A percentile compares a stretch with the other conserved stretches of the same genome.
These are phyloP conservation scores for Yarrowia bubula DNA, from an alignment of 805 yeast genomes.

Conservation along the genomic window DNA sequence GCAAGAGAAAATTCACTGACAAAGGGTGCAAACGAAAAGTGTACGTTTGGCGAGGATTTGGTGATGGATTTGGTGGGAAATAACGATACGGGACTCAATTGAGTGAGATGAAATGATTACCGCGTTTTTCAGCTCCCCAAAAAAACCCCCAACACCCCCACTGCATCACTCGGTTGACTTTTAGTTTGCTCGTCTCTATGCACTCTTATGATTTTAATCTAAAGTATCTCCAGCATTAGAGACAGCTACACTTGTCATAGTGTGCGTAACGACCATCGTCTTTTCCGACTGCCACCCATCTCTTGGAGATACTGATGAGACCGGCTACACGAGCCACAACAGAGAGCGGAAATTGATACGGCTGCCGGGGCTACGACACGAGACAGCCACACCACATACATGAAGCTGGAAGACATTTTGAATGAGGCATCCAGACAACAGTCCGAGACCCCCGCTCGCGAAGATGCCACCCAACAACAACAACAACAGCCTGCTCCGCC, in stretches of 20 bases:
- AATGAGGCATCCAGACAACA: slow-evolving; percentile 23
- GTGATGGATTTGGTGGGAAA: neutral
- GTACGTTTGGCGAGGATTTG: neutral
- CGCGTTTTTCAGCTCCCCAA: neutral
- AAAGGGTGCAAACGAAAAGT: slow-evolving; percentile 8
- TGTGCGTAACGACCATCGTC: neutral
- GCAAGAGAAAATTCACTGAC: neutral
- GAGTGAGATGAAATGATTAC: too few relatives aligned
- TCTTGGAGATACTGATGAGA: slow-evolving; percentile 24
- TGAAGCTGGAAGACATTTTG: slow-evolving; percentile 24
- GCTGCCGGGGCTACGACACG: slow-evolving; percentile 24
- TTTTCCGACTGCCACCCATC: neutral
- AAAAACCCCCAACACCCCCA: neutral
- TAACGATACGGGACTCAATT: too few relatives aligned
- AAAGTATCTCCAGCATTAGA: slow-evolving; percentile 23
- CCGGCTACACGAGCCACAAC: slow-evolving; percentile 5
- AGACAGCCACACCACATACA: slow-evolving; percentile 8
- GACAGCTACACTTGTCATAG: neutral
- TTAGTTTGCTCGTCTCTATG: slow-evolving; percentile 25
- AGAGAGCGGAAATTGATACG: slow-evolving; percentile 18
- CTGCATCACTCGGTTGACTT: neutral
- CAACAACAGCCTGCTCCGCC: neutral
- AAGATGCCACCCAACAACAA: neutral
- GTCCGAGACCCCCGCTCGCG: slow-evolving; percentile 9
- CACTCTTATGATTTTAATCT: slow-evolving; percentile 24